A percentile compares a stretch with the other conserved stretches of the same genome.
These are phyloP conservation scores for Leccinum barrowsii DNA, from an alignment of 768 basidiomycete species.

Conservation along the genomic window DNA sequence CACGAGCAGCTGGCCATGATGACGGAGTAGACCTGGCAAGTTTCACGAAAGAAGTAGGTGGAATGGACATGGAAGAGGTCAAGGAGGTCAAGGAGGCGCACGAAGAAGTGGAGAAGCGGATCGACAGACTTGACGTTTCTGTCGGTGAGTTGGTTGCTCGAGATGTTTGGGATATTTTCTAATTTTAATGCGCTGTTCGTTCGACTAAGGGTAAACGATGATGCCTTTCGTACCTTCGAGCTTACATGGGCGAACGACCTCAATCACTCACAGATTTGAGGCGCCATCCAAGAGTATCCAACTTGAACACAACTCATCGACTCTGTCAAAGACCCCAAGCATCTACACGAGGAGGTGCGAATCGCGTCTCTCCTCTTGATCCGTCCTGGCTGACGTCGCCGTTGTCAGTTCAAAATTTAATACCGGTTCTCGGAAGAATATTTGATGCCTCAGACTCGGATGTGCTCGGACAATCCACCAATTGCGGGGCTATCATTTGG, in stretches of 20 bases:
- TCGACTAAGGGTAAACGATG: constrained; percentile 66
- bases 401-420: constrained; percentile 81
- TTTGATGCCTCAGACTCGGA: constrained; percentile 83
- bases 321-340: constrained; percentile 96
- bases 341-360: constrained; percentile 82
- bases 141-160: constrained; percentile 60
- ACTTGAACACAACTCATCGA: constrained; percentile 85
- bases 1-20: constrained; percentile 57
- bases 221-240: neutral
- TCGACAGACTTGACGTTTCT: constrained; percentile 93
- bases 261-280: constrained; percentile 63
- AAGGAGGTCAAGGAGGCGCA: constrained; percentile 89
- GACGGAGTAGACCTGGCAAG: constrained; percentile 59
- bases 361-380: neutral
- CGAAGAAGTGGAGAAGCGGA: constrained; percentile 88
- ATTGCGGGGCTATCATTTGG: constrained; percentile 98
- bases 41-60: constrained; percentile 72
- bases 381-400: constrained; percentile 1
- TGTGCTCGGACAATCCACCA: constrained; percentile 88
- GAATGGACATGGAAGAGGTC: constrained; percentile 91
- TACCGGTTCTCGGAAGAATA: constrained; percentile 95
- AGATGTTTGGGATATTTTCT: constrained; percentile 99
- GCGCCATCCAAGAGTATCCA: constrained; percentile 98
- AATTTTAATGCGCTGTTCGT: constrained; percentile 98
- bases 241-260: neutral